Evolutionary conservation across 139 green algal species (phyloP).

Genomic region (Trebouxia sp.): DNA sequence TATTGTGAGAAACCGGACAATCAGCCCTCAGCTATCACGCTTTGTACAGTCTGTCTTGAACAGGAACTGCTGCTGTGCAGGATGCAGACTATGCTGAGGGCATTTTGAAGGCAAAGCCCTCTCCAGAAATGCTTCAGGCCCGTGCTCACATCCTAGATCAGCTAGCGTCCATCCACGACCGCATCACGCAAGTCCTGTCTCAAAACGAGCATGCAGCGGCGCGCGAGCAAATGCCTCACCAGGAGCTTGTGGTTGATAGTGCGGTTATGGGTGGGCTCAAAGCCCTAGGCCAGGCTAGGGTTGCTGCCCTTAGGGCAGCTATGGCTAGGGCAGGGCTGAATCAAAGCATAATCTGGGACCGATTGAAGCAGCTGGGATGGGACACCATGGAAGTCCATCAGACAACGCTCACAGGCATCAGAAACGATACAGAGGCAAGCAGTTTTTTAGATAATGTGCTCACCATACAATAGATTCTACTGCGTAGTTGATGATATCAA

Average conservation of each 20-base stretch:
- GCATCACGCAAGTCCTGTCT: neutral
- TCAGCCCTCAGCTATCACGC: too few relatives aligned
- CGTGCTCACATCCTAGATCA: neutral
- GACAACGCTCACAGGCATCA: constrained; percentile 9
- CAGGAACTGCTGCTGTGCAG: neutral
- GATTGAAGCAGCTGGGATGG: constrained; percentile 14
- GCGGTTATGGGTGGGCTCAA: constrained; percentile 11
- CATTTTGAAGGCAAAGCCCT: too few relatives aligned
- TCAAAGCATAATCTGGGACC: neutral
- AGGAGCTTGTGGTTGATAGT: constrained; percentile 7
- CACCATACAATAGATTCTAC: neutral
- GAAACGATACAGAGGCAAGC: neutral
- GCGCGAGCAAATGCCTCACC: neutral
- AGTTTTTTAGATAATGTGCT: too few relatives aligned
- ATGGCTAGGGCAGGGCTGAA: constrained; percentile 8
- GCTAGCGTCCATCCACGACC: neutral
- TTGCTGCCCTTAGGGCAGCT: neutral
- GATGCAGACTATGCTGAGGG: too few relatives aligned
- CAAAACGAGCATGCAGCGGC: constrained; percentile 2
- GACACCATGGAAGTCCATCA: constrained; percentile 15
- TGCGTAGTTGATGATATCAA: neutral
- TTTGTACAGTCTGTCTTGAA: too few relatives aligned
- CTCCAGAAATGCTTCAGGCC: neutral
- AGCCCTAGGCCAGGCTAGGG: constrained; percentile 3
- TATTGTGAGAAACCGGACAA: too few relatives aligned